These are phyloP conservation scores for Quercus phellos DNA, from an alignment of 331 rosid genomes.

Conservation along the genomic window DNA sequence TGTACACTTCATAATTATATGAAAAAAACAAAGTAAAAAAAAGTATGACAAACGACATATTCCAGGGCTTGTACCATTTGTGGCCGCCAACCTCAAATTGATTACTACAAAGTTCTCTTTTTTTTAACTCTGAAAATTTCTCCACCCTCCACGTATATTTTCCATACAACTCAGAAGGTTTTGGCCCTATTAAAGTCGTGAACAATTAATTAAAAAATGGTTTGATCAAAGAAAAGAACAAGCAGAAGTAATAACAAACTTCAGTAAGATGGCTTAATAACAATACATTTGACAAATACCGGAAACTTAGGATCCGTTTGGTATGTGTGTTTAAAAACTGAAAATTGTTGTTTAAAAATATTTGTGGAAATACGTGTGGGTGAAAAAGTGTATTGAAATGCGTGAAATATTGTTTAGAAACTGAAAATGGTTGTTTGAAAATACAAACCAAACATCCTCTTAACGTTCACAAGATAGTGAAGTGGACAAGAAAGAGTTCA, in stretches of 20 bases:
- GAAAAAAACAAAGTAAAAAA: neutral
- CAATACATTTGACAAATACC: neutral
- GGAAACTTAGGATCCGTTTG: neutral
- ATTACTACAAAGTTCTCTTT: slow-evolving; percentile 92
- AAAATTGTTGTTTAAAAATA: too few relatives aligned
- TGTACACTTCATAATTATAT: neutral
- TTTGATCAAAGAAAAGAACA: neutral
- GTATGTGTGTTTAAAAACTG: too few relatives aligned
- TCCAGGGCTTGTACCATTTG: slow-evolving; percentile 67
- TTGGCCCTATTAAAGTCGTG: slow-evolving; percentile 53
- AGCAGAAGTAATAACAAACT: neutral
- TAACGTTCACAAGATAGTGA: neutral
- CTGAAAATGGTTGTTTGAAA: too few relatives aligned
- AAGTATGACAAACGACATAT: neutral
- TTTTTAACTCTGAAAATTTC: slow-evolving; percentile 90
- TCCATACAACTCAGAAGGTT: slow-evolving; percentile 83
- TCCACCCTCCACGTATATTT: slow-evolving; percentile 94
- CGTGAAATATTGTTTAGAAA: too few relatives aligned
- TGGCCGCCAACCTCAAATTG: slow-evolving; percentile 97
- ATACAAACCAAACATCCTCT: too few relatives aligned
- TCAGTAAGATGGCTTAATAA: neutral
- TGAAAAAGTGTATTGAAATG: too few relatives aligned
- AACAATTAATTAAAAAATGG: slow-evolving; percentile 2
- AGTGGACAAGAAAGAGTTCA: neutral
- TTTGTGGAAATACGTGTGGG: too few relatives aligned